Evolutionary conservation across 768 basidiomycete species (phyloP).

Genomic region (Coprinopsis sp.): DNA sequence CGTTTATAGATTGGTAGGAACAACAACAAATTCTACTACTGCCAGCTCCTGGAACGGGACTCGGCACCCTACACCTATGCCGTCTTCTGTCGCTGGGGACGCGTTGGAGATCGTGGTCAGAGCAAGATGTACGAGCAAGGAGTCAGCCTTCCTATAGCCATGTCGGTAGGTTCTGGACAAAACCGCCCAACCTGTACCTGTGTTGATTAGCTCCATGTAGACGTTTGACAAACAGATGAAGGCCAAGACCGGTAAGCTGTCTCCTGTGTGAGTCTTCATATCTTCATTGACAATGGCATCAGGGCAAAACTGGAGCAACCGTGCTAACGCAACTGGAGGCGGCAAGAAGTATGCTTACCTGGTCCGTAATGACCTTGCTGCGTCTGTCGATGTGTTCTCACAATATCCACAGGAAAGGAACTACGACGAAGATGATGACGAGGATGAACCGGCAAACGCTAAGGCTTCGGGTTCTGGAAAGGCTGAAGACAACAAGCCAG

Average conservation of each 20-base stretch:
- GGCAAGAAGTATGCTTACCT: conserved; percentile 3
- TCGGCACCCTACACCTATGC: neutral
- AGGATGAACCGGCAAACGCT: neutral
- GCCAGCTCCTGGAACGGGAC: conserved; percentile 2
- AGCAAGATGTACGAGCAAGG: conserved; percentile 1
- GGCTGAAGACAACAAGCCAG: neutral
- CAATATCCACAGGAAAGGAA: neutral
- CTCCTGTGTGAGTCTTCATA: neutral
- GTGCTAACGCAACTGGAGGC: neutral
- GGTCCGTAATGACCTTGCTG: neutral
- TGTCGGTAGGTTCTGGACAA: neutral
- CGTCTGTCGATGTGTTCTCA: neutral
- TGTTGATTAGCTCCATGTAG: neutral
- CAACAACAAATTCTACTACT: conserved; percentile 6
- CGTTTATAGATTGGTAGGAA: neutral
- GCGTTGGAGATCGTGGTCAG: conserved; percentile 2
- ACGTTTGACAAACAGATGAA: conserved; percentile 4
- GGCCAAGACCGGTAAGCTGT: neutral
- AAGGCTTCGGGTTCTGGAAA: neutral
- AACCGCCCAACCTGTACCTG: neutral
- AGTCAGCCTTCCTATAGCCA: neutral
- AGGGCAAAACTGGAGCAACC: neutral
- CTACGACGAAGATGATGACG: conserved; percentile 3
- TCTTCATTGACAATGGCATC: neutral
- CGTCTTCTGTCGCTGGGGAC: conserved; percentile 4